Evolutionary conservation across 2,329 filamentous ascomycete species (phyloP), one percentile per base, ranked within the genome.

Genomic region (Fusarium compactum): DNA sequence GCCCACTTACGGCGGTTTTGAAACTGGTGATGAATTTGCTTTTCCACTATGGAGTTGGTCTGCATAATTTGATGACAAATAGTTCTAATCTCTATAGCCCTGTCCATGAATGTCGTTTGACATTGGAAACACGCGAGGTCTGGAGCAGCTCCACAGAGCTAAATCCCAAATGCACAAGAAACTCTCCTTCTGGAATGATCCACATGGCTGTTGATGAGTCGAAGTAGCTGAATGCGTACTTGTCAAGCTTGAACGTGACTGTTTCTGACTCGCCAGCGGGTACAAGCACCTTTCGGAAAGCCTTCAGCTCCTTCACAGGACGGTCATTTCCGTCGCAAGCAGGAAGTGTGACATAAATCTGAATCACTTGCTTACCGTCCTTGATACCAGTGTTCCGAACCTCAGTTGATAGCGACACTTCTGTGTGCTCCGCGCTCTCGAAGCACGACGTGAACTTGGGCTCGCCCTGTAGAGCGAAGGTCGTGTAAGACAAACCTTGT

Each of bases 191-290:
- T 2, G 59, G 60, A 0, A 62, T 32, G 11, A 16, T 43, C 60
- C 58, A 63, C 58, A 34, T 47, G 0, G 15, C 27, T 2, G 6
- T 7, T 2, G 14, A 1, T 2, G n/a, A 1, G 14, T 63, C 58
- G 2, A 34, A 62, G 47, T 63, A 55, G 14, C 60, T 63, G 8
- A 63, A 62, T 2, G 58, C 58, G 27, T 62, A 63, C 27, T 62
- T 63, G 1, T 55, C 60, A 9, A 63, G 41, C 1, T 24, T 34
- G 1, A 62, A 20, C 1, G 12, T 32, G 2, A 34, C 6, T 6
- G 9, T 14, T 6, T 30, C 4, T 3, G 29, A 25, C 5, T 30
- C 8, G 0, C 47, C 43, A 7, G n/a, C 4, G 0, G 15, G 1
- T 5, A 63, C 8, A 1, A 18, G 20, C 0, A 62, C 22, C 4